These are phyloP conservation scores for Boletus pseudo-olivaceus DNA, from an alignment of 768 basidiomycete species.

Conservation along the genomic window DNA sequence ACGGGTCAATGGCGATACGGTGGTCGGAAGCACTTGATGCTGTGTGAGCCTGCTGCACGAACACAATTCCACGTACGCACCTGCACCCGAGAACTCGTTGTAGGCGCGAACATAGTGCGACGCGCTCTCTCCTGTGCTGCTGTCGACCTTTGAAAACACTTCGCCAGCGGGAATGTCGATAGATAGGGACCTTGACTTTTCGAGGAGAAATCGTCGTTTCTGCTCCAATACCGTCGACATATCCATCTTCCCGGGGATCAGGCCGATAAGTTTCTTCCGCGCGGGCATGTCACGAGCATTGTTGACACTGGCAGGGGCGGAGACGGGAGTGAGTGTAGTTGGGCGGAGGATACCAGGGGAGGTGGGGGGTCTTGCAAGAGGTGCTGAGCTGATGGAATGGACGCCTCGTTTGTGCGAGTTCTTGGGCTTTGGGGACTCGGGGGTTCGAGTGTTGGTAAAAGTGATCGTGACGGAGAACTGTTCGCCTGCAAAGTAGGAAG, in stretches of 20 bases:
- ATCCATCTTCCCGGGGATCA: constrained; percentile 32
- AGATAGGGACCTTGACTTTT: constrained; percentile 57
- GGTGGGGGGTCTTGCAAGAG: constrained; percentile 76
- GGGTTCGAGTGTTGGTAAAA: constrained; percentile 76
- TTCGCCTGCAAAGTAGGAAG: constrained; percentile 93
- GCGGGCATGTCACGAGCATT: constrained; percentile 33
- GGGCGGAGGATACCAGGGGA: constrained; percentile 63
- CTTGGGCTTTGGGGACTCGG: constrained; percentile 36
- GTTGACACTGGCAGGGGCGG: constrained; percentile 8
- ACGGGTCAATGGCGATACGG: constrained; percentile 39
- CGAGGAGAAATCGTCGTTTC: constrained; percentile 48
- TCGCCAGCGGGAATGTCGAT: constrained; percentile 57
- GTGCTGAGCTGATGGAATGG: constrained; percentile 82
- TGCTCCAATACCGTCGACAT: constrained; percentile 51
- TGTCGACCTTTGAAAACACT: constrained; percentile 27
- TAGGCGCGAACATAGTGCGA: constrained; percentile 32
- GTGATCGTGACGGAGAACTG: constrained; percentile 79
- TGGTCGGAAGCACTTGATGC: not conserved
- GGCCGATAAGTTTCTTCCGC: constrained; percentile 58
- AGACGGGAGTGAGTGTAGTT: constrained; percentile 27
- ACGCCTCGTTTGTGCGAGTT: constrained; percentile 63
- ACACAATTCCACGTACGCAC: constrained; percentile 6
- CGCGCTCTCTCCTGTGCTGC: constrained; percentile 3
- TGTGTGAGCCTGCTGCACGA: constrained; percentile 5
- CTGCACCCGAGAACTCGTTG: constrained; percentile 24